These are phyloP conservation scores for Talaromyces sp. DNA, from an alignment of 2,329 filamentous ascomycete species.

Conservation along the genomic window DNA sequence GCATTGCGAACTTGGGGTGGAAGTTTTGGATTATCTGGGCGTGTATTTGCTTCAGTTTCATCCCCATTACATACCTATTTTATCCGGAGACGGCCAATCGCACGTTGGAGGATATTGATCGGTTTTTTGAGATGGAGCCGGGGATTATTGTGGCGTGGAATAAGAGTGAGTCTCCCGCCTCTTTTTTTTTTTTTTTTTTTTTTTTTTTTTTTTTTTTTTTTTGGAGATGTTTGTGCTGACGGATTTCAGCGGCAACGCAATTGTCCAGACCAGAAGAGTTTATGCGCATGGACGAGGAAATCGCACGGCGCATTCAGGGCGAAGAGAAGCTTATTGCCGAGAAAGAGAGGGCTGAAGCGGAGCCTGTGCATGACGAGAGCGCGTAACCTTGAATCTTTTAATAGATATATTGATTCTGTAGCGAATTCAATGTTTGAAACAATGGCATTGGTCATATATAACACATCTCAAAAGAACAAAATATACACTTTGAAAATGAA, in stretches of 20 bases:
- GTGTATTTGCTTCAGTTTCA: slow-evolving; percentile 17
- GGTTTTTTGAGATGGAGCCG: slow-evolving; percentile 16
- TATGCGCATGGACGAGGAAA: slow-evolving; percentile 15
- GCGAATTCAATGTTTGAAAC: not conserved
- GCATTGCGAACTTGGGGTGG: slow-evolving; percentile 20
- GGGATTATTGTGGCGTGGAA: slow-evolving; percentile 17
- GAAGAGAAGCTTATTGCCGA: slow-evolving; percentile 4
- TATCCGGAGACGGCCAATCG: slow-evolving; percentile 17
- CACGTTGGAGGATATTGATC: slow-evolving; percentile 12
- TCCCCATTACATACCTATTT: slow-evolving; percentile 21
- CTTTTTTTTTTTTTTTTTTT: not conserved
- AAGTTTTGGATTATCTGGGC: slow-evolving; percentile 21
- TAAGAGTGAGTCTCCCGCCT: slow-evolving; percentile 13
- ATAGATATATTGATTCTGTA: too few relatives aligned
- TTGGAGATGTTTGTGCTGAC: not conserved
- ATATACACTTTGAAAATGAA: not conserved
- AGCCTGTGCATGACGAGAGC: slow-evolving; percentile 3
- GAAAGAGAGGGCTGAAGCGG: not conserved
- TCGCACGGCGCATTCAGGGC: slow-evolving; percentile 5
- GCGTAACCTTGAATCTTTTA: not conserved
- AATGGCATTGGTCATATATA: not conserved
- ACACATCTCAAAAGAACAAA: not conserved
- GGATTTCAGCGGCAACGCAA: slow-evolving; percentile 15
- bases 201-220: not conserved
- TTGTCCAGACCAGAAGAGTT: slow-evolving; percentile 16